Evolutionary conservation across 1,284 basidiomycete species (phyloP).

Genomic region (Ceratobasidium sp.): DNA sequence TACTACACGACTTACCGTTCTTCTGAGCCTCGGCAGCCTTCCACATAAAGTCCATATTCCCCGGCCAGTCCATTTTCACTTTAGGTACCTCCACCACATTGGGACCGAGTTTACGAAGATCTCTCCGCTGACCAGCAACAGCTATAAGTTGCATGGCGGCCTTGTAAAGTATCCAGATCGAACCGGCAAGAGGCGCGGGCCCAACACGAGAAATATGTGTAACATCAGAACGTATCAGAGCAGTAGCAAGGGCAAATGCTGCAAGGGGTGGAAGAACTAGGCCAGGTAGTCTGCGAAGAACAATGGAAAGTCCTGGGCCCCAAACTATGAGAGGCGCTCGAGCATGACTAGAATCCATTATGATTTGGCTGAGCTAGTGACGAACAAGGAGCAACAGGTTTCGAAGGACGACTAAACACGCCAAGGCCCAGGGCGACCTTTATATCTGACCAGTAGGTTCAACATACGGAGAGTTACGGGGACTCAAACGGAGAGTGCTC

Average conservation of each 20-base stretch:
- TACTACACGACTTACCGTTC: not conserved
- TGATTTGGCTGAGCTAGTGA: not conserved
- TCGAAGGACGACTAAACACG: too few species aligned
- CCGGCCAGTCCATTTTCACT: slow-evolving; percentile 12
- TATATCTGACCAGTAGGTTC: too few species aligned
- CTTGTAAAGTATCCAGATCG: slow-evolving; percentile 10
- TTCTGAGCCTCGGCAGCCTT: not conserved
- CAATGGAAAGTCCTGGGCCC: slow-evolving; percentile 25
- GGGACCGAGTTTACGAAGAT: slow-evolving; percentile 1
- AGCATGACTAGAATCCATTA: not conserved
- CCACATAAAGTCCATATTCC: slow-evolving; percentile 12
- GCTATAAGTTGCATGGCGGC: not conserved
- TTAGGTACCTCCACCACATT: slow-evolving; percentile 15
- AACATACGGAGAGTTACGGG: too few species aligned
- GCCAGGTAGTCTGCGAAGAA: slow-evolving; percentile 1
- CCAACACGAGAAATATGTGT: not conserved
- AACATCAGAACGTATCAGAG: not conserved
- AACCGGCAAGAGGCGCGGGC: not conserved
- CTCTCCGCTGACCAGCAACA: not conserved
- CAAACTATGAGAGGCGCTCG: slow-evolving; percentile 8
- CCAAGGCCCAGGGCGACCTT: too few species aligned
- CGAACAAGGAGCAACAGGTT: too few species aligned
- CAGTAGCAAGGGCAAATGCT: not conserved
- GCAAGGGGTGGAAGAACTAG: not conserved
- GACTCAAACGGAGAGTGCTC: too few species aligned